Percentiles rank a stretch among this genome's conserved stretches.
phyloP scores from a whole-genome alignment of 1,284 basidiomycete genomes.

The Porodaedalea pini region DNA sequence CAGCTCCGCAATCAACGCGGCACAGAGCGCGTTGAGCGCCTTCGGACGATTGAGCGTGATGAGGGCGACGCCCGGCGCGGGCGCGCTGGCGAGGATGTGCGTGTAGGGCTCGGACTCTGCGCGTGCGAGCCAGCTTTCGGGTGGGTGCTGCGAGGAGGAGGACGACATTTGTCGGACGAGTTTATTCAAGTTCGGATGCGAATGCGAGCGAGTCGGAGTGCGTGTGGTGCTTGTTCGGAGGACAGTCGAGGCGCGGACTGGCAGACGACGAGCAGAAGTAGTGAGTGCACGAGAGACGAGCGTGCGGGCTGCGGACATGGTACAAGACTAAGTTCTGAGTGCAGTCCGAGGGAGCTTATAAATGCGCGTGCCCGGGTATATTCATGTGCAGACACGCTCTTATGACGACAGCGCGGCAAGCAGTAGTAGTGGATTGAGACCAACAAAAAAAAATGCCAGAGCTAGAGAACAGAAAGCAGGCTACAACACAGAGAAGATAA shows the following conservation, averaged over 20 bases:
- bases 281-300: neutral
- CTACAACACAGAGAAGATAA: too few species aligned
- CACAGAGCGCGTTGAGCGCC: constrained; percentile 88
- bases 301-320: neutral
- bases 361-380: too few species aligned
- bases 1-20: constrained; percentile 75
- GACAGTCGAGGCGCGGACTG: neutral
- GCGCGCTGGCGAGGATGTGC: constrained; percentile 73
- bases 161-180: constrained; percentile 2
- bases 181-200: too few species aligned
- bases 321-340: too few species aligned
- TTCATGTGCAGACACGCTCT: too few species aligned
- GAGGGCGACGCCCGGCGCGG: constrained; percentile 75
- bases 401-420: too few species aligned
- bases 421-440: neutral
- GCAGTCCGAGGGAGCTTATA: too few species aligned
- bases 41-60: constrained; percentile 96
- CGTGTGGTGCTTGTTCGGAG: neutral
- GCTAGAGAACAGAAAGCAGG: neutral
- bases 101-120: constrained; percentile 40
- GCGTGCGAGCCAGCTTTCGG: neutral
- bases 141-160: neutral
- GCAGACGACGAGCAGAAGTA: neutral
- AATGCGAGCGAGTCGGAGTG: too few species aligned
- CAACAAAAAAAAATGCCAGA: neutral